Percentiles rank a stretch among this genome's conserved stretches.
These are phyloP conservation scores for Aspergillus novoparasiticus DNA, from an alignment of 2,329 filamentous ascomycete genomes.

Conservation along the genomic window DNA sequence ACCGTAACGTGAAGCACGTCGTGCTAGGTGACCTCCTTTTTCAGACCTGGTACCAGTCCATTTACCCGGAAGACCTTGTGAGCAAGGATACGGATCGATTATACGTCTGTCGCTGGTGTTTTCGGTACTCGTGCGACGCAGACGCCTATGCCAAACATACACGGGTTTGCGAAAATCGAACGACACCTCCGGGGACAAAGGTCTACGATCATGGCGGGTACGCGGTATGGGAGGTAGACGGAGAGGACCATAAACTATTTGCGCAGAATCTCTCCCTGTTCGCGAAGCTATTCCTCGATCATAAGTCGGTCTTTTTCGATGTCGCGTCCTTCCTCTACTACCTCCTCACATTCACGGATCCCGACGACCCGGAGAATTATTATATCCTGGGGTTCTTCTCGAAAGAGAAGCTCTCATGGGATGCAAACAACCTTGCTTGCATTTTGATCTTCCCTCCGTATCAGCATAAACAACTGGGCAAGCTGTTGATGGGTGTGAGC, in stretches of 20 bases:
- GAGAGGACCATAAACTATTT: conserved; percentile 83
- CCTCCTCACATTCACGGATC: conserved; percentile 74
- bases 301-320: conserved; percentile 98
- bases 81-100: conserved; percentile 59
- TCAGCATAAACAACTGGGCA: conserved; percentile 86
- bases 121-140: conserved; percentile 73
- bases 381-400: conserved; percentile 95
- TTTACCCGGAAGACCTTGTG: conserved; percentile 73
- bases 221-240: conserved; percentile 90
- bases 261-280: conserved; percentile 95
- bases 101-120: conserved; percentile 90
- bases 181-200: conserved; percentile 66
- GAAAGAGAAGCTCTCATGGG: conserved; percentile 98
- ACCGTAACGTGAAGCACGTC: conserved; percentile 83
- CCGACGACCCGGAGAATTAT: conserved; percentile 40
- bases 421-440: conserved; percentile 96
- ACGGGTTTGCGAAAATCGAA: conserved; percentile 56
- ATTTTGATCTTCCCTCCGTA: conserved; percentile 95
- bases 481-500: conserved; percentile 86
- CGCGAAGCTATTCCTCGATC: conserved; percentile 95
- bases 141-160: conserved; percentile 41
- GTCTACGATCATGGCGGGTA: conserved; percentile 80
- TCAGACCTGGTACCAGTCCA: conserved; percentile 89
- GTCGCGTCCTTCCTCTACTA: conserved; percentile 95
- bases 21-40: conserved; percentile 83